Base-by-base conservation (phyloP, 352 stramenopile genomes). In the Pythium angustatum region DNA sequence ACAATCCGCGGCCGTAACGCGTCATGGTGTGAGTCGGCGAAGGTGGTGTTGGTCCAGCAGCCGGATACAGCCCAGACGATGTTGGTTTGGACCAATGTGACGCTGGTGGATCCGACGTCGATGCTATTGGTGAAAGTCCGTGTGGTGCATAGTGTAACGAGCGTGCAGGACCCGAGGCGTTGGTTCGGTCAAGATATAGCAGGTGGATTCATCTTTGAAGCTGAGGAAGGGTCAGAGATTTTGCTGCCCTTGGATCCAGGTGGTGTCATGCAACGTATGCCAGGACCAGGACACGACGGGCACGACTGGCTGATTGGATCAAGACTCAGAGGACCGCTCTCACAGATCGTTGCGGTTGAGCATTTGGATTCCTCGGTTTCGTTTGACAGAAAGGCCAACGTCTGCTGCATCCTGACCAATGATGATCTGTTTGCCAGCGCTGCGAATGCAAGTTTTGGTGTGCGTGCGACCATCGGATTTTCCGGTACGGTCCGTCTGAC, bases 71-170 rank as follows among this genome's bases (percentile, higher is more conserved):
- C 68, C 21, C 51, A 73, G 62, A 54, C 40, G 59, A 61, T 74
- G 56, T 34, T 55, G 27, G 65, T 77, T 55, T 71, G 51, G 22
- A 71, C 43, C 56, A 76, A 73, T 58, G 65, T 77, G 69, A 75
- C 66, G 30, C 24, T 79, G 47, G 52, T 72, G 59, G 72, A 79
- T 49, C 60, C 54, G 21, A 44, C 28, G 22, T 74, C 72, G 58
- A 54, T 58, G 52, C 30, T 54, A 14, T 38, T 41, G 14, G 61
- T 72, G 48, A 57, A 71, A 50, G 72, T 79, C 43, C 58, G 64
- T 26, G 24, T 79, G 60, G 60, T 55, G 58, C 68, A 75, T 24
- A 44, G 69, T 34, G 48, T 75, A 7, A 44, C 36, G 45, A 67
- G 63, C n/a, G 65, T 69, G 1, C 5, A 11, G 19, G 28, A 75